Conservation (phyloP, 257 asterid species). For the Solanum virginianum region DNA sequence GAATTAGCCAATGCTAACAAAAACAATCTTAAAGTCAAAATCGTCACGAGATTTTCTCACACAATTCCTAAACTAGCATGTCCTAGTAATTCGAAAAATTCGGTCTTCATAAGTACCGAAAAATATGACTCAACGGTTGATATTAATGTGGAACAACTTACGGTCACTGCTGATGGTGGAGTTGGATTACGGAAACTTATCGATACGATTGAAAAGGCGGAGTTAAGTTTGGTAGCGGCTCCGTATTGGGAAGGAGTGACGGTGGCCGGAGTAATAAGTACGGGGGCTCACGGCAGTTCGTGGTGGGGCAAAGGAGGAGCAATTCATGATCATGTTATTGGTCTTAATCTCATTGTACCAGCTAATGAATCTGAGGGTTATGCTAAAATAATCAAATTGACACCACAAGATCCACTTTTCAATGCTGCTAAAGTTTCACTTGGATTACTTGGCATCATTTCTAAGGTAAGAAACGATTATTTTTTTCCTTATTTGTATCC, state of each 20-base stretch:
- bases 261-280: constrained; percentile 59
- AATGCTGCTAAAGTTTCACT: constrained; percentile 60
- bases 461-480: constrained; percentile 35
- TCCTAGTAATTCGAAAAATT: constrained; percentile 9
- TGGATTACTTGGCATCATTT: constrained; percentile 67
- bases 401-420: constrained; percentile 19
- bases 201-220: constrained; percentile 41
- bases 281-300: constrained; percentile 91
- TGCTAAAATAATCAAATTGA: constrained; percentile 34
- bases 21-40: constrained; percentile 39
- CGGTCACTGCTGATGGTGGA: constrained; percentile 61
- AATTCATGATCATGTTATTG: constrained; percentile 64
- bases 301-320: constrained; percentile 92
- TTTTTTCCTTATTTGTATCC: not conserved
- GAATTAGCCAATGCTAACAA: constrained; percentile 52
- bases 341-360: constrained; percentile 40
- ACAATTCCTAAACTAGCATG: constrained; percentile 67
- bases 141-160: constrained; percentile 16
- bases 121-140: constrained; percentile 24
- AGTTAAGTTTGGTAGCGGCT: constrained; percentile 64
- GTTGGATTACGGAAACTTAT: constrained; percentile 50
- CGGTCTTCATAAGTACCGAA: constrained; percentile 60
- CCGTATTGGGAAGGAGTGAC: constrained; percentile 91
- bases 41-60: constrained; percentile 63
- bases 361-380: constrained; percentile 36